Evolutionary conservation across 257 asterid species (phyloP), one percentile per base, ranked within the genome.

Genomic region (Nicotiana knightiana): DNA sequence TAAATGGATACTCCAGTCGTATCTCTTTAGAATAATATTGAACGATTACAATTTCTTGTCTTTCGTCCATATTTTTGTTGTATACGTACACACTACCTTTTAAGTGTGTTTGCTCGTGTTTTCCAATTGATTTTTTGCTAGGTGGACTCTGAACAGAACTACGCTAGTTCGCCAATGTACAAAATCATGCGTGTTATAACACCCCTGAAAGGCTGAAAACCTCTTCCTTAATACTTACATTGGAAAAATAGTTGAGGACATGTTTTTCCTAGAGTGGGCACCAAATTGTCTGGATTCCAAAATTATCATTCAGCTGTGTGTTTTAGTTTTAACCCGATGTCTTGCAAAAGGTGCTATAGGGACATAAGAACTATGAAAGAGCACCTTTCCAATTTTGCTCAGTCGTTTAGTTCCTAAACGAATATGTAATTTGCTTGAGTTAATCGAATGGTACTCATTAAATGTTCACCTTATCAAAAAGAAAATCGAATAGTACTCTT

Each of bases 361-460:
- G 48, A 86, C 78, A 1, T 90, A 89, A n/a, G 82, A 87, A 11
- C 91, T 91, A 3, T 59, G 85, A 57, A 83, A 62, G 21, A 67
- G 58, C 0, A 84, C 85, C 84, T 9, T 84, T 78, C 5, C 62
- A 88, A 8, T 90, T 21, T 89, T 5, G 80, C 89, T 3, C 53
- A 24, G 81, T 67, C 1, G 82, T 84, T 16, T 73, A 84, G 51
- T 81, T 91, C 26, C 39, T 24, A 2, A 77, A 85, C 17, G 84
- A 84, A 33, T 86, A 85, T 6, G 87, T 93, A 3, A 30, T 88
- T 9, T 91, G 90, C 57, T 79, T 80, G 62, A 84, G 91, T 68
- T 0, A 53, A 15, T 15, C 58, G 6, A 53, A 3, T 12, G 18
- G 18, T 53, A 12, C 58, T 53, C 58, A n/a, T n/a, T n/a, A n/a